phyloP scores from a whole-genome alignment of 768 basidiomycete genomes.

The Sporobolomyces roseus region DNA sequence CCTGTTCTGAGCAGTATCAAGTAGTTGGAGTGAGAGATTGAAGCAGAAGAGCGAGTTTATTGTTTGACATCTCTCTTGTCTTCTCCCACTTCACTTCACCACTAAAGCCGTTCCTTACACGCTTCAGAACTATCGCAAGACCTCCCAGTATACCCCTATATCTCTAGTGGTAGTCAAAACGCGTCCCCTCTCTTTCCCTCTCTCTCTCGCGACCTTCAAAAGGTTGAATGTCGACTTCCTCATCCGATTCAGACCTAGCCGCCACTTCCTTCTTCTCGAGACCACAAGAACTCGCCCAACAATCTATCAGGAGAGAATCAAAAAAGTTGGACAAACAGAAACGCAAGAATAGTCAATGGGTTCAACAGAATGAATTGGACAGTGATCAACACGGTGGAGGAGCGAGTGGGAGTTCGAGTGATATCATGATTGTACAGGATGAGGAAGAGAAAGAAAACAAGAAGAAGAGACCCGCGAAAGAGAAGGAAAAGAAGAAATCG shows the following conservation, averaged over 20 bases:
- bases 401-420: constrained; percentile 7
- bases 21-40: background rate
- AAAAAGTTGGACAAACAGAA: background rate
- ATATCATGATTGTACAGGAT: background rate
- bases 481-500: background rate
- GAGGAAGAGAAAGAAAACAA: background rate
- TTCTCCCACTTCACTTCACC: background rate
- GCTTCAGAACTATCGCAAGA: background rate
- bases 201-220: too few relatives aligned
- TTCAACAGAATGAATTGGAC: too few relatives aligned
- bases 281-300: background rate
- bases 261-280: constrained; percentile 6
- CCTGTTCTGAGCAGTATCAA: background rate
- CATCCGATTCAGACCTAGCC: background rate
- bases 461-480: background rate
- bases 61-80: background rate
- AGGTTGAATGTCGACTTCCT: background rate
- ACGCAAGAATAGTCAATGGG: background rate
- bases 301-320: background rate
- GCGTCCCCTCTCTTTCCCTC: background rate
- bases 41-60: background rate
- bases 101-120: background rate
- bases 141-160: background rate
- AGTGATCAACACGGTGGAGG: too few relatives aligned
- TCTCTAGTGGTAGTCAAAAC: background rate